Base-by-base conservation (phyloP, 495 filamentous ascomycete species). In the Penicillium bialowiezense region DNA sequence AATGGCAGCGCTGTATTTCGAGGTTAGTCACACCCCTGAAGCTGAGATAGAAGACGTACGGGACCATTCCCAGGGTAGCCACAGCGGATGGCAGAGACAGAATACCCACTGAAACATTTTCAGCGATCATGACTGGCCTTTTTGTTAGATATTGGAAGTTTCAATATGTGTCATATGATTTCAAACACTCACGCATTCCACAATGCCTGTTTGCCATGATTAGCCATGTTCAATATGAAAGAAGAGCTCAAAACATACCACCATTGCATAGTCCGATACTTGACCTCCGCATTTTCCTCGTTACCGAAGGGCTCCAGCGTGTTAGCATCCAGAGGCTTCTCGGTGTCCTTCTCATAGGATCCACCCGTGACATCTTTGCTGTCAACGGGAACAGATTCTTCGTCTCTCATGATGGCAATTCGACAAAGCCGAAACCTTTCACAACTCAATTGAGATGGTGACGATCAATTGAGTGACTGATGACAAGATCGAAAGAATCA, bases 81-180 rank as follows among this genome's bases (percentile, higher is more conserved):
- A 87, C 79, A n/a, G 77, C 80, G 5, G 68, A 67, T 0, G 84
- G 84, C n/a, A 87, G 72, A 48, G 79, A 80, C 24, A 88, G 72
- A 59, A 78, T 80, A 29, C 84, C 84, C 5, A 87, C 76, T 12
- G 82, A 82, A 44, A 87, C 81, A 41, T 82, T 83, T 57, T 86
- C 83, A 32, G 84, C 84, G 55, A 87, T 82, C 62, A 87, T 77
- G 42, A 86, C 67, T 70, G 52, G 47, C 31, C 3, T 29, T 8
- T 7, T 17, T 4, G 32, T 58, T 51, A 53, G 43, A 38, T 10
- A 1, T 24, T 7, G 18, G 10, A 19, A 7, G 3, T 23, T 44
- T n/a, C 3, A 29, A 15, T 14, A 20, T 8, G 3, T 35, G 7
- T 19, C 23, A 37, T 26, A 7, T 38, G 15, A 5, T 35, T 7